Evolutionary conservation across 257 asterid species (phyloP).

Genomic region (Echites panduratus): DNA sequence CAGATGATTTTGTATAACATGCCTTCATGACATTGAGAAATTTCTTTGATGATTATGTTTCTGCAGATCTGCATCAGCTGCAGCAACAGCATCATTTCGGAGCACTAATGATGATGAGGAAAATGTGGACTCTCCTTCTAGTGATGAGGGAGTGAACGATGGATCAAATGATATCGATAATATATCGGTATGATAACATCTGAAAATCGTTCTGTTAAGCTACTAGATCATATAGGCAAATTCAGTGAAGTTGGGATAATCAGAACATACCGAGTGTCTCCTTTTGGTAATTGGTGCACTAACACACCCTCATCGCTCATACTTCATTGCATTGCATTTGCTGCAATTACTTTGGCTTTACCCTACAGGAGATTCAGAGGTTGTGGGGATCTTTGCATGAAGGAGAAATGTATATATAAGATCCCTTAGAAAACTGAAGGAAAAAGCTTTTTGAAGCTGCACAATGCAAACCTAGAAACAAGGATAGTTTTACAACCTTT

Average conservation of each 20-base stretch:
- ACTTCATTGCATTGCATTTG: background rate
- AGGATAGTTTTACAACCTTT: background rate
- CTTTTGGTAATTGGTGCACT: background rate
- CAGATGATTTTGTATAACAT: background rate
- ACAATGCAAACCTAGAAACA: background rate
- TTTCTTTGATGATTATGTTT: conserved; percentile 14
- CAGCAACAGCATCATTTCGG: conserved; percentile 66
- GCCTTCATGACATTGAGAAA: conserved; percentile 4
- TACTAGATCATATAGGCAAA: background rate
- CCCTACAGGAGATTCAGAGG: background rate
- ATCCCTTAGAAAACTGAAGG: background rate
- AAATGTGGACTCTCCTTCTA: conserved; percentile 69
- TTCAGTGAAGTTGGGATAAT: background rate
- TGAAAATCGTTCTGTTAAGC: background rate
- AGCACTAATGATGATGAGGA: conserved; percentile 74
- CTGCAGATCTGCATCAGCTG: conserved; percentile 73
- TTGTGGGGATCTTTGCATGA: background rate
- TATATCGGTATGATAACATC: conserved; percentile 54
- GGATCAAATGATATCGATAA: conserved; percentile 48
- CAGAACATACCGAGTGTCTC: background rate
- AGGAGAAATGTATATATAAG: background rate
- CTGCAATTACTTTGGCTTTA: background rate
- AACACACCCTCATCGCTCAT: background rate
- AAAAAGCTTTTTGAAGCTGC: background rate
- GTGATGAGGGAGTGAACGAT: conserved; percentile 60